phyloP scores from a whole-genome alignment of 139 green algal genomes.

The Closterium sp. region DNA sequence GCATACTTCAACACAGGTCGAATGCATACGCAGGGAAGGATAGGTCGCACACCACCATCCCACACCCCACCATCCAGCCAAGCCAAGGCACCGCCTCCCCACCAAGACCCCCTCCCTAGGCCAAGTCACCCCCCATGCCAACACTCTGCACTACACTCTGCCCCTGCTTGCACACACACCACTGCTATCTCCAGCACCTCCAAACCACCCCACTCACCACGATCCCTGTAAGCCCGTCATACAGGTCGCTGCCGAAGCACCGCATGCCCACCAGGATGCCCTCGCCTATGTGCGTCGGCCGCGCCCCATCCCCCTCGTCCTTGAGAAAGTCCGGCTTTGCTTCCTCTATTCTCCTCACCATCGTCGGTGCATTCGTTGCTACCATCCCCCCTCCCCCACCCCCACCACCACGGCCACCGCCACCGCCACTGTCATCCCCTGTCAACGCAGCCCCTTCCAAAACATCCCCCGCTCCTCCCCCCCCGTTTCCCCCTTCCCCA shows the following conservation, averaged over 20 bases:
- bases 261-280: conserved; percentile 22
- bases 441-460: not conserved
- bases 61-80: too few relatives aligned
- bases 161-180: too few relatives aligned
- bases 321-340: conserved; percentile 5
- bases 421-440: not conserved
- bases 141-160: too few relatives aligned
- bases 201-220: conserved; percentile 8
- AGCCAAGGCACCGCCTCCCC: not conserved
- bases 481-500: too few relatives aligned
- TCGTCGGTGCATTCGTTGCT: not conserved
- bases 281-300: conserved; percentile 17
- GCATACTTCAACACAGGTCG: too few relatives aligned
- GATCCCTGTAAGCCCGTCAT: conserved; percentile 25
- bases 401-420: not conserved
- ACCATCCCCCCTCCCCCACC: not conserved
- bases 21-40: too few relatives aligned
- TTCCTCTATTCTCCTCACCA: not conserved
- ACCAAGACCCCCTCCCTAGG: not conserved
- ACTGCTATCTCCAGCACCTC: too few relatives aligned
- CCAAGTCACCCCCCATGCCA: too few relatives aligned
- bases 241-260: conserved; percentile 22
- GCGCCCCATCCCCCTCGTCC: not conserved
- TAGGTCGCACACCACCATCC: too few relatives aligned
- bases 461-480: not conserved